These are phyloP conservation scores for Lolium rigidum DNA, from an alignment of 176 grass and related monocot species.

Conservation along the genomic window DNA sequence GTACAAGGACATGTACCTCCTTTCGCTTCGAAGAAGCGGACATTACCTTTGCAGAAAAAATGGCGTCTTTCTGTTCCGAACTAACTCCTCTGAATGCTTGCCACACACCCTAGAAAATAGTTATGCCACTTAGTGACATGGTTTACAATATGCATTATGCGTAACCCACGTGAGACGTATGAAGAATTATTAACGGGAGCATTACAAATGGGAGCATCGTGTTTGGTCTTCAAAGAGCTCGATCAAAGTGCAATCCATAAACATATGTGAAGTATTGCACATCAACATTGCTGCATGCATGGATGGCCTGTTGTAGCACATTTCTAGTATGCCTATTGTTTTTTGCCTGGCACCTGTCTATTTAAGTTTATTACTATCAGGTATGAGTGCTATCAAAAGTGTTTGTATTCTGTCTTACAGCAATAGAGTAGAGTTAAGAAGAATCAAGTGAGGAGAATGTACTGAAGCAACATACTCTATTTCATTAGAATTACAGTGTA, in stretches of 20 bases:
- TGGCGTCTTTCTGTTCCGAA: slow-evolving; percentile 58
- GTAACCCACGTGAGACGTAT: background rate
- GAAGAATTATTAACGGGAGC: background rate
- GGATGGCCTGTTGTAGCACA: background rate
- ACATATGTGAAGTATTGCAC: slow-evolving; percentile 8
- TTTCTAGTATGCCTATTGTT: background rate
- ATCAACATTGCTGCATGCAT: background rate
- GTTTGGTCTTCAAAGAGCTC: background rate
- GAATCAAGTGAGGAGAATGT: background rate
- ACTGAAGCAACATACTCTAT: background rate
- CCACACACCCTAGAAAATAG: slow-evolving; percentile 64
- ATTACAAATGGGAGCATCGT: background rate
- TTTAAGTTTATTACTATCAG: background rate
- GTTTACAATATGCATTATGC: background rate
- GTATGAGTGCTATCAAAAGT: background rate
- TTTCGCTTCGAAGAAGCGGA: slow-evolving; percentile 54
- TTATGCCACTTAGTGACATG: background rate
- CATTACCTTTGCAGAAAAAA: slow-evolving; percentile 59
- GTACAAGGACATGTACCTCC: slow-evolving; percentile 68
- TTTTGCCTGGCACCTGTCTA: background rate
- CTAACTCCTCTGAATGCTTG: slow-evolving; percentile 69
- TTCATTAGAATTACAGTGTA: background rate
- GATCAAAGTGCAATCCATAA: background rate
- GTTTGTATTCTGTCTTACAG: background rate
- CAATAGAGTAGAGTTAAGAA: background rate